Base-by-base conservation (phyloP, 2,329 filamentous ascomycete genomes). In the Penicillium sp. region DNA sequence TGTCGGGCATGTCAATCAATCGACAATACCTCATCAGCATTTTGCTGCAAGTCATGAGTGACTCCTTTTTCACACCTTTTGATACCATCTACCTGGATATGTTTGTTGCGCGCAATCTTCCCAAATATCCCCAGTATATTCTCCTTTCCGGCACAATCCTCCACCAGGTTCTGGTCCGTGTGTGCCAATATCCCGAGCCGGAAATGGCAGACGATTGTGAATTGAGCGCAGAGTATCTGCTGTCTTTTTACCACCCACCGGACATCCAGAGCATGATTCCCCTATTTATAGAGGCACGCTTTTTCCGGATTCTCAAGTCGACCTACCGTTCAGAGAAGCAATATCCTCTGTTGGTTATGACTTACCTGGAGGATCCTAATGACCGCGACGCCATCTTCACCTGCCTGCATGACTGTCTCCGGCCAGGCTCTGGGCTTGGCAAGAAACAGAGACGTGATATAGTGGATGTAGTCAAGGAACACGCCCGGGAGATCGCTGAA, bases 11-110 rank as follows among this genome's bases (percentile, higher is more conserved):
- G 66, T 92, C 83, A 37, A 88, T 96, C 47, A 94, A 94, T 67
- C 85, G 94, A 33, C 94, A 99, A 73, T 96, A 96, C 67, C 86
- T 99, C 57, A 83, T 97, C 61, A 93, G 90, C 44, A 95, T 97
- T 54, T 77, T 99, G 55, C 81, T 96, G 11, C 91, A 96, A 70
- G 88, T 97, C 28, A 96, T 99, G 90, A 89, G 87, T 47, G 49
- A 61, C 11, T 77, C 85, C 0, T 79, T 82, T 44, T 97, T 96
- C 73, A 83, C 86, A 0, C 75, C 86, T 0, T 85, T 89, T 58
- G 91, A 97, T 68, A 92, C 89, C 12, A 90, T 99, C 53, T 99
- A 96, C 73, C 83, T 99, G 42, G 91, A 99, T 74, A 99, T 99
- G 91, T 99, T 99, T 69, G 89, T 99, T 69, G 93, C 94, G 17